These are phyloP conservation scores for Zanthoxylum bungeanum DNA, from an alignment of 345 rosid genomes.

Conservation along the genomic window DNA sequence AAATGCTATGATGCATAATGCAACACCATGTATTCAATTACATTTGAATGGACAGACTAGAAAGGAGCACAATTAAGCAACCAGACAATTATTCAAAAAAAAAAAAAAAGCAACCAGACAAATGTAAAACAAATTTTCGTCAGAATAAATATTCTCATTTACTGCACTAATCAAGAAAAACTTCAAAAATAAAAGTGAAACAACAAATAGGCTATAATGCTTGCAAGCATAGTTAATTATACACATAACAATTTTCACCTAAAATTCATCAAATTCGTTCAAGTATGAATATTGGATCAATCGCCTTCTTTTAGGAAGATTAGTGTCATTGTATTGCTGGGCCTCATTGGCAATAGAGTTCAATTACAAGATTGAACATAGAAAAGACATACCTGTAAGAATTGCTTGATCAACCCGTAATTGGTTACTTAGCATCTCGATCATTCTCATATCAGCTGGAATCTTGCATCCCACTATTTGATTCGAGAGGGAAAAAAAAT, in stretches of 20 bases:
- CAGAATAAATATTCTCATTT: not conserved
- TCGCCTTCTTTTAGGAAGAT: not conserved
- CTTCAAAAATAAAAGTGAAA: not conserved
- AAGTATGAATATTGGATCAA: not conserved
- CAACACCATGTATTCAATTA: not conserved
- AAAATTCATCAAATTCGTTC: not conserved
- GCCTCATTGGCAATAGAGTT: not conserved
- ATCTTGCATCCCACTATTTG: slow-evolving; percentile 90
- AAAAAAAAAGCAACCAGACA: not conserved
- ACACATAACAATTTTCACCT: not conserved
- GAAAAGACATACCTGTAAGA: slow-evolving; percentile 67
- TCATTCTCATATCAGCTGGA: slow-evolving; percentile 97
- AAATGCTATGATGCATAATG: not conserved
- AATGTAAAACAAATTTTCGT: not conserved
- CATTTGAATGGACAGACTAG: not conserved
- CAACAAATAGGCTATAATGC: not conserved
- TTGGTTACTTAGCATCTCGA: slow-evolving; percentile 87
- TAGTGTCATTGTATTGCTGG: not conserved
- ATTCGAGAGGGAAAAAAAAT: slow-evolving; percentile 10
- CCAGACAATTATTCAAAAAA: too few relatives aligned
- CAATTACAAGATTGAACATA: not conserved
- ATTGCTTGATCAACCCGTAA: slow-evolving; percentile 98
- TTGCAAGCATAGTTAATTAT: not conserved
- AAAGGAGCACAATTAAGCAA: not conserved
- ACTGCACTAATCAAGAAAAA: not conserved